phyloP scores from a whole-genome alignment of 2,329 filamentous ascomycete genomes.

The Trichoderma koningii region DNA sequence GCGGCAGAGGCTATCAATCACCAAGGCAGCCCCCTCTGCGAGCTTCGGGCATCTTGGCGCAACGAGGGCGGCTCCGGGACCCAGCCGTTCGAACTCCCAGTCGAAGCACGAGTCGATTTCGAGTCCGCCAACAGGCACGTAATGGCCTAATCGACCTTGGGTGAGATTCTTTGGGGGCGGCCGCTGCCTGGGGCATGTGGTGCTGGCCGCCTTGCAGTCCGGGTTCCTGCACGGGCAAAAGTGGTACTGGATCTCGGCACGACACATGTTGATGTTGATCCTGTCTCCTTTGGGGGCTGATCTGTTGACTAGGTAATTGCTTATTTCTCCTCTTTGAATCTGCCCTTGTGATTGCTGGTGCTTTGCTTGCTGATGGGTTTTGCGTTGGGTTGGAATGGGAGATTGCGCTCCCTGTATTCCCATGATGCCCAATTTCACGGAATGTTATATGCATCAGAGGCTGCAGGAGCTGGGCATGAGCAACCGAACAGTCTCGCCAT shows the following conservation, averaged over 20 bases:
- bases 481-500: background rate
- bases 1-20: background rate
- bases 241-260: background rate
- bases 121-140: background rate
- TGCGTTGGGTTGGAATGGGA: background rate
- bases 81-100: background rate
- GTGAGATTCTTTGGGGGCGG: background rate
- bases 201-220: background rate
- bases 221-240: slow-evolving; percentile 13
- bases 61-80: background rate
- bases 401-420: background rate
- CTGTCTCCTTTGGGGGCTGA: background rate
- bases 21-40: background rate
- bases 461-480: background rate
- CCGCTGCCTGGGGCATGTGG: background rate
- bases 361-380: background rate
- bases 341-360: background rate
- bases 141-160: background rate
- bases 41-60: background rate
- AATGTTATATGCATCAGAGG: background rate
- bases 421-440: background rate
- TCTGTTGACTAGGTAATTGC: background rate
- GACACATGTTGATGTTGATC: slow-evolving; percentile 8
- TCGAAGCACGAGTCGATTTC: background rate
- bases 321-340: background rate